Evolutionary conservation across 768 basidiomycete species (phyloP).

Genomic region (Neoboletus subvelutipes): DNA sequence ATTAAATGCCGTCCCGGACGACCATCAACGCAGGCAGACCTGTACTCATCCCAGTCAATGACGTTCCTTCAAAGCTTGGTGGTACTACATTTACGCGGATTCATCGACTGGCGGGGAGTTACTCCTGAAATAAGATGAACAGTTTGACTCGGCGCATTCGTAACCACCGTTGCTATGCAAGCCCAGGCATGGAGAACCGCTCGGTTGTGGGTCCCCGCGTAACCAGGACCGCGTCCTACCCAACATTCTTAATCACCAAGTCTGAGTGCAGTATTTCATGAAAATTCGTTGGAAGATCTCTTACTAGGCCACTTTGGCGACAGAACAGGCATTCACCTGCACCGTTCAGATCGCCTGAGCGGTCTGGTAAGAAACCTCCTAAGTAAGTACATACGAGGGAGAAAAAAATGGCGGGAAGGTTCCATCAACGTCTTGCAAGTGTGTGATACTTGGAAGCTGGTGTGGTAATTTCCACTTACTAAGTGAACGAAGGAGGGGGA

Average conservation of each 20-base stretch:
- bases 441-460: not conserved
- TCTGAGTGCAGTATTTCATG: not conserved
- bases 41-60: too few species aligned
- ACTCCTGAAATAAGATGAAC: not conserved
- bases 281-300: not conserved
- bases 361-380: conserved; percentile 9
- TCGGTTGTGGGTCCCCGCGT: not conserved
- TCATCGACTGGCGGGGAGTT: not conserved
- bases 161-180: conserved; percentile 9
- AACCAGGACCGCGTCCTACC: not conserved
- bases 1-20: too few species aligned
- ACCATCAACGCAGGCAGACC: too few species aligned
- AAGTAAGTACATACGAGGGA: not conserved
- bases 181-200: not conserved
- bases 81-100: too few species aligned
- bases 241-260: not conserved
- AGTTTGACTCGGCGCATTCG: conserved; percentile 18
- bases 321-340: not conserved
- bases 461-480: not conserved
- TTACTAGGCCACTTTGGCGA: conserved; percentile 7
- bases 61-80: too few species aligned
- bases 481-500: not conserved
- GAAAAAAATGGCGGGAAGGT: not conserved
- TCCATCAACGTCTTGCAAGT: not conserved
- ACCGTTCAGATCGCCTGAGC: not conserved